Base-by-base conservation (phyloP, 345 rosid species). In the Brassica carinata region DNA sequence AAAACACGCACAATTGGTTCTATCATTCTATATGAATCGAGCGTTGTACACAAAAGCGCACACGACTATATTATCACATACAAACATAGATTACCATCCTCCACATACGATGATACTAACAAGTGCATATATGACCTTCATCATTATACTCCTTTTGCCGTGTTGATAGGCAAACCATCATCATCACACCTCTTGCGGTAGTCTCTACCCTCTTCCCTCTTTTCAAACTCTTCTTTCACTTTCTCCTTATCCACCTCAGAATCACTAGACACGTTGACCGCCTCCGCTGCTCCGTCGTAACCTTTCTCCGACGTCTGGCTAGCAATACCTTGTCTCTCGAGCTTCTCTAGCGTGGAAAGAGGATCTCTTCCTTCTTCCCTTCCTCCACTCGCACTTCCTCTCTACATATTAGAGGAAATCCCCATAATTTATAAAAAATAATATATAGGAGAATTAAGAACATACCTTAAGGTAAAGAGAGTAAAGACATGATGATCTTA, bases 311-410 rank as follows among this genome's bases (percentile, higher is more conserved):
- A 36, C 36, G 84, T 83, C 82, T 83, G 88, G 43, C 87, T 83
- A 13, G 82, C 83, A 23, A 74, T 29, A 8, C 84, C 83, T 11
- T 71, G 81, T 63, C 82, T 84, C 64, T 38, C 72, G 81, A 89
- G 83, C 81, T 87, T 86, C 29, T 85, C 77, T 1, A 87, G 87
- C 8, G 77, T 77, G 1, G 87, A 89, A 1, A 88, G 69, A 43
- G 90, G 57, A 14, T 48, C 90, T 80, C 89, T 85, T 74, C 80
- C 85, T 17, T 79, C 81, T 31, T 48, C 65, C 62, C 66, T 82
- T 19, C 74, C 81, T 14, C 45, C 53, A 14, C 74, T 76, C 10
- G 77, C 72, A 66, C 62, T 81, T 78, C 67, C 83, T 77, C 86
- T 82, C 73, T 48, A 69, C 55, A 51, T 43, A 57, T 64, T 48